These are phyloP conservation scores for Malbranchea zuffiana DNA, from an alignment of 2,329 filamentous ascomycete species.

Conservation along the genomic window DNA sequence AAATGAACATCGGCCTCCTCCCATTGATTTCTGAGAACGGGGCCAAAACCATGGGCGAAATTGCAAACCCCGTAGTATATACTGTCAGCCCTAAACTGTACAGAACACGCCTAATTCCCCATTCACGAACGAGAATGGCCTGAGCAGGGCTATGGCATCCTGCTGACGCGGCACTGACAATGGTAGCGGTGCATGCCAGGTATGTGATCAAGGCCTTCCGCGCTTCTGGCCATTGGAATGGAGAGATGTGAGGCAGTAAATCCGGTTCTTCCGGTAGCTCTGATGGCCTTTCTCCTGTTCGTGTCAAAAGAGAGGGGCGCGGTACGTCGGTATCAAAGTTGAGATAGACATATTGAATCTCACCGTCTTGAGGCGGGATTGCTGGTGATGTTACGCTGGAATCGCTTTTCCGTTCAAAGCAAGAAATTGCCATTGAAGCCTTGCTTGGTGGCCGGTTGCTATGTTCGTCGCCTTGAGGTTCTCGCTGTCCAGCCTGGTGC, in stretches of 20 bases:
- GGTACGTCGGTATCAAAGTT: constrained; percentile 52
- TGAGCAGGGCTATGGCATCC: constrained; percentile 67
- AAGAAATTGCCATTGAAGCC: no score
- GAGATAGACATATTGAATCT: constrained; percentile 49
- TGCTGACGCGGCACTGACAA: constrained; percentile 67
- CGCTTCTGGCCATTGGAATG: constrained; percentile 58
- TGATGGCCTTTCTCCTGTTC: constrained; percentile 24
- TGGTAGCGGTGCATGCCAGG: constrained; percentile 65
- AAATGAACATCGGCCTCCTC: constrained; percentile 68
- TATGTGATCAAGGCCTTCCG: constrained; percentile 62
- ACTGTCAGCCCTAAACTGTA: constrained; percentile 66
- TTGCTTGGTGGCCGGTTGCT: no score
- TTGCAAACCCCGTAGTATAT: constrained; percentile 69
- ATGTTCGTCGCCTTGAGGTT: no score
- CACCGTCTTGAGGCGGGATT: no score
- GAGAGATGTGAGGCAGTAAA: constrained; percentile 56
- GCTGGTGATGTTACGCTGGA: not conserved
- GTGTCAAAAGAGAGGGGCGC: constrained; percentile 26
- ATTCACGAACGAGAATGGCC: constrained; percentile 53
- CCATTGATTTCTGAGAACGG: constrained; percentile 85
- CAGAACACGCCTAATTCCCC: constrained; percentile 53
- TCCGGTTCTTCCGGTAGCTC: constrained; percentile 51
- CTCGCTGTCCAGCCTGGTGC: no score
- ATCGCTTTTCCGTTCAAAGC: no score
- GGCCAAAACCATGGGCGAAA: constrained; percentile 78